A percentile compares a stretch with the other conserved stretches of the same genome.
phyloP scores from a whole-genome alignment of 352 stramenopile species.

The Albugo laibachii region DNA sequence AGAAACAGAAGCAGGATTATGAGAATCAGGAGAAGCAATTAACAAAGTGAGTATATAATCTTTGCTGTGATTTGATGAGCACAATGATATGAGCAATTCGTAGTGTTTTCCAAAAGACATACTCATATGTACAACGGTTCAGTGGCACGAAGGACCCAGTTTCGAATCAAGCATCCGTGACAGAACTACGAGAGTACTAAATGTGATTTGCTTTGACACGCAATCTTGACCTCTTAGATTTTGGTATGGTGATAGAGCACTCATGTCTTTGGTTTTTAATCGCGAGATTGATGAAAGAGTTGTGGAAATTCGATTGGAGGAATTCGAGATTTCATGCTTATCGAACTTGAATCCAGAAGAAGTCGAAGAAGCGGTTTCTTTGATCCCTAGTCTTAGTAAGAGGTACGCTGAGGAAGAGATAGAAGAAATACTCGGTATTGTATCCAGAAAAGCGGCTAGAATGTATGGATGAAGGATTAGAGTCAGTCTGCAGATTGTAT shows the following conservation, averaged over 20 bases:
- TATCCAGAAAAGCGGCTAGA: constrained; percentile 66
- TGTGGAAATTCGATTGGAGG: constrained; percentile 63
- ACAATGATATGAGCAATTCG: not conserved
- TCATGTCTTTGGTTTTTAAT: constrained; percentile 73
- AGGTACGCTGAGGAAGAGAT: constrained; percentile 79
- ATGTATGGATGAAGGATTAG: constrained; percentile 45
- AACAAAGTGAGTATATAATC: constrained; percentile 25
- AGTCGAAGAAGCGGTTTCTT: constrained; percentile 69
- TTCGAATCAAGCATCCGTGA: constrained; percentile 78
- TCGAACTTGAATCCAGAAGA: constrained; percentile 82
- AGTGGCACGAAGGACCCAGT: constrained; percentile 82
- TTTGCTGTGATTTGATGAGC: not conserved
- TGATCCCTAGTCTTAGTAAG: constrained; percentile 79
- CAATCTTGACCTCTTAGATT: not conserved
- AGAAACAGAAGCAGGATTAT: constrained; percentile 83
- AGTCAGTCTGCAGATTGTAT: too few species aligned
- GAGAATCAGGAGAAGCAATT: constrained; percentile 82
- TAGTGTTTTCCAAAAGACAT: constrained; percentile 82
- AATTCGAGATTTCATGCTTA: constrained; percentile 80
- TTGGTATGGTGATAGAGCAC: constrained; percentile 17
- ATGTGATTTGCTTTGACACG: not conserved
- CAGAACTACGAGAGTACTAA: constrained; percentile 65
- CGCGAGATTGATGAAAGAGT: constrained; percentile 48
- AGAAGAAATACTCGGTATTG: constrained; percentile 77
- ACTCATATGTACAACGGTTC: constrained; percentile 82